Conservation (phyloP, 495 filamentous ascomycete species). For the Xylaria intraflava region DNA sequence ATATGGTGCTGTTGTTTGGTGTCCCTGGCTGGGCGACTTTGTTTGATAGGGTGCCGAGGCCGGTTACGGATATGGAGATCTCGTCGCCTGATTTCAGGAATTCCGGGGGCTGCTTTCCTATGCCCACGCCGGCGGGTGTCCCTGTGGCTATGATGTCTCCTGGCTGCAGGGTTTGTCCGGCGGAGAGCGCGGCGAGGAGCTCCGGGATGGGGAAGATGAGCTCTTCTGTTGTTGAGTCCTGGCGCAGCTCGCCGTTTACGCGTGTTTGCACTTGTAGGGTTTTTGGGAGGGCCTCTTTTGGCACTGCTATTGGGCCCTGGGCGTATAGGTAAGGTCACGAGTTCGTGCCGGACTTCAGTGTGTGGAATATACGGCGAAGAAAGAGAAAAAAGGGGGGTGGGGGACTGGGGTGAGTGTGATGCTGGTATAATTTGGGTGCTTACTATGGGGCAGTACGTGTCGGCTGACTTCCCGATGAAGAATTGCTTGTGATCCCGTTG, state of each 20-base stretch:
- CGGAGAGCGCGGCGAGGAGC: conserved; percentile 38
- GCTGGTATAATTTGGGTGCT: too few relatives aligned
- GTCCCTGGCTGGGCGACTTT: conserved; percentile 23
- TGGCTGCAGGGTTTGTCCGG: conserved; percentile 37
- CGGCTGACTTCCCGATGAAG: conserved; percentile 49
- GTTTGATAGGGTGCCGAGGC: conserved; percentile 42
- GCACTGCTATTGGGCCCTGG: conserved; percentile 49
- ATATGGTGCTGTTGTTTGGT: conserved; percentile 19
- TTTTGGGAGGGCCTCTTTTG: conserved; percentile 34
- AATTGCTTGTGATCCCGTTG: conserved; percentile 55
- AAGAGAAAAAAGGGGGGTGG: too few relatives aligned
- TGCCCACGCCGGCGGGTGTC: conserved; percentile 48
- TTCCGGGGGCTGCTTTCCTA: conserved; percentile 40
- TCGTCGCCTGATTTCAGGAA: conserved; percentile 43
- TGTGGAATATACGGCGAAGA: background rate
- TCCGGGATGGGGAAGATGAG: conserved; percentile 42
- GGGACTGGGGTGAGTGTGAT: too few relatives aligned
- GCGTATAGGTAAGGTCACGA: background rate
- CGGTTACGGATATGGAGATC: conserved; percentile 35
- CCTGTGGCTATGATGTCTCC: conserved; percentile 46
- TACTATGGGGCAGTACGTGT: conserved; percentile 52
- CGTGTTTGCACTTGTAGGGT: conserved; percentile 36
- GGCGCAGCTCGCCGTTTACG: conserved; percentile 40
- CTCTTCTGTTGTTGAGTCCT: conserved; percentile 36
- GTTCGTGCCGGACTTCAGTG: background rate